These are phyloP conservation scores for Paecilomyces variotii DNA, from an alignment of 2,329 filamentous ascomycete genomes.

Conservation along the genomic window DNA sequence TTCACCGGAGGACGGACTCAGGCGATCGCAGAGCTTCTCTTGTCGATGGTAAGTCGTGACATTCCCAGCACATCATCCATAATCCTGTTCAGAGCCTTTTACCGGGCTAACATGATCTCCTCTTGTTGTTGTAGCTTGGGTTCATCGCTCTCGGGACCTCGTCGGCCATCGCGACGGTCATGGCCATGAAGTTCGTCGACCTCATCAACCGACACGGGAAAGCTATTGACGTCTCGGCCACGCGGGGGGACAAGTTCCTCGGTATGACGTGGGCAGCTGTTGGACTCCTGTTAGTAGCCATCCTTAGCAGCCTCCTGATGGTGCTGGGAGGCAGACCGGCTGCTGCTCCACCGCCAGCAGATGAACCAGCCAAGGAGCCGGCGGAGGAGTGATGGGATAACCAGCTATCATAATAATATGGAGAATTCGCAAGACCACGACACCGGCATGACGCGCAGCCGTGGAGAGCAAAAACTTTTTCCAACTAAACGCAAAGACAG, in stretches of 20 bases:
- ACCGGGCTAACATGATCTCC: not conserved
- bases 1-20: conserved; percentile 38
- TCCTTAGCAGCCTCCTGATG: conserved; percentile 21
- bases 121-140: conserved; percentile 30
- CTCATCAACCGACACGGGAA: conserved; percentile 48
- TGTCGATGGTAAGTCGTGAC: conserved; percentile 33
- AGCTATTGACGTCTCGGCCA: conserved; percentile 41
- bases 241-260: conserved; percentile 48
- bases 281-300: conserved; percentile 21
- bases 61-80: not conserved
- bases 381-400: conserved; percentile 1
- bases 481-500: not conserved
- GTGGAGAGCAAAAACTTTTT: not conserved
- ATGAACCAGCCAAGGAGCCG: conserved; percentile 3
- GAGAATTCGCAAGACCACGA: not conserved
- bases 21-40: conserved; percentile 43
- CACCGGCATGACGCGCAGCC: not conserved
- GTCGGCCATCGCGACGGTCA: conserved; percentile 64
- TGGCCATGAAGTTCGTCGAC: conserved; percentile 46
- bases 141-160: conserved; percentile 58
- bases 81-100: conserved; percentile 1
- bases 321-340: conserved; percentile 12
- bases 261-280: conserved; percentile 54
- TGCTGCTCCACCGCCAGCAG: conserved; percentile 2
- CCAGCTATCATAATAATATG: no score